Percentiles rank a stretch among this genome's conserved stretches.
These are phyloP conservation scores for Arabidopsis suecica DNA, from an alignment of 345 rosid genomes.

Conservation along the genomic window DNA sequence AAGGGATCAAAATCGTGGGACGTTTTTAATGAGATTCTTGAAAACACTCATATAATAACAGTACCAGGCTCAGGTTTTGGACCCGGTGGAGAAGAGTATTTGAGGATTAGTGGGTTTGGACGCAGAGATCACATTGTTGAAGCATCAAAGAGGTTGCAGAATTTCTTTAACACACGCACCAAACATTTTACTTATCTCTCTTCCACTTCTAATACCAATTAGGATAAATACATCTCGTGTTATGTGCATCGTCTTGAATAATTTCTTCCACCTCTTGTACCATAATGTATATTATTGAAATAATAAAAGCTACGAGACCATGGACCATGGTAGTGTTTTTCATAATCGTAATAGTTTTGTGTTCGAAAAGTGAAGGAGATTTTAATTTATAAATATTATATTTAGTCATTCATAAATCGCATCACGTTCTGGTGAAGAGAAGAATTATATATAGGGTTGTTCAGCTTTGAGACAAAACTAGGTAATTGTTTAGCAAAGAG, in stretches of 20 bases:
- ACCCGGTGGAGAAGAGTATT: constrained; percentile 74
- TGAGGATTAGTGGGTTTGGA: constrained; percentile 82
- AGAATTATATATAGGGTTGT: too few relatives aligned
- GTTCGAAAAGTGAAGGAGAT: background rate
- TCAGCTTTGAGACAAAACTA: too few relatives aligned
- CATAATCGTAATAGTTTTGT: background rate
- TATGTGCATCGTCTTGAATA: constrained; percentile 19
- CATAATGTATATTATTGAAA: constrained; percentile 33
- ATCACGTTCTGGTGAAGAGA: too few relatives aligned
- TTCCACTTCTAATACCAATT: constrained; percentile 30
- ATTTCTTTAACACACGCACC: constrained; percentile 30
- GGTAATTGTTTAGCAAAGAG: too few relatives aligned
- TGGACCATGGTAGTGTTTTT: constrained; percentile 3
- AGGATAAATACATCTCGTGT: background rate
- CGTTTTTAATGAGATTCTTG: constrained; percentile 69
- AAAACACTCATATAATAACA: constrained; percentile 67
- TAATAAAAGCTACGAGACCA: constrained; percentile 10
- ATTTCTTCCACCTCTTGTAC: background rate
- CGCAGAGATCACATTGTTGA: constrained; percentile 54
- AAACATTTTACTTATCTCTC: constrained; percentile 32
- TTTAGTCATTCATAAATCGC: too few relatives aligned
- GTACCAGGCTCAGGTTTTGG: constrained; percentile 86
- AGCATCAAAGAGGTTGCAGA: constrained; percentile 62
- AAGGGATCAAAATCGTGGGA: constrained; percentile 74
- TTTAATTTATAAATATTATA: too few relatives aligned